These are phyloP conservation scores for Knoxdaviesia proteae DNA, from an alignment of 2,329 filamentous ascomycete species.

Conservation along the genomic window DNA sequence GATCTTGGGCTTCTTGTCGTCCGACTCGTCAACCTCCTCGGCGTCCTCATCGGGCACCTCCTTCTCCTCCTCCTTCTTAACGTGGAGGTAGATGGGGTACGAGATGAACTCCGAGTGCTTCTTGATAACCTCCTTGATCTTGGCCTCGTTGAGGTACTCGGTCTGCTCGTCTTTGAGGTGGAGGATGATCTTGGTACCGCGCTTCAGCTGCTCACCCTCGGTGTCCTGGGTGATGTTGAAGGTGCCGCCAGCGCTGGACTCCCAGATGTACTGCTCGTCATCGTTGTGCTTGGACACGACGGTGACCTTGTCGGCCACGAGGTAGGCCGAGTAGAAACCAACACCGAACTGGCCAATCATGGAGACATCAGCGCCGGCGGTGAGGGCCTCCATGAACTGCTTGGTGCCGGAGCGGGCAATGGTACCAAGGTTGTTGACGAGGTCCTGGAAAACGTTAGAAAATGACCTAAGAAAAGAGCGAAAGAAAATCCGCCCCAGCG, in stretches of 20 bases:
- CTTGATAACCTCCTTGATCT: slow-evolving; percentile 99
- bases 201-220: slow-evolving; percentile 75
- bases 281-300: slow-evolving; percentile 99
- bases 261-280: slow-evolving; percentile 99
- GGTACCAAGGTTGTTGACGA: slow-evolving; percentile 99
- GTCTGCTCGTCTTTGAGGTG: slow-evolving; percentile 98
- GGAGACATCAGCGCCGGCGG: slow-evolving; percentile 95
- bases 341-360: slow-evolving; percentile 99
- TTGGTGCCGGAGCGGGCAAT: slow-evolving; percentile 98
- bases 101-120: slow-evolving; percentile 99
- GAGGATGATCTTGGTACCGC: slow-evolving; percentile 94
- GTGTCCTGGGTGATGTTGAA: slow-evolving; percentile 86
- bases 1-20: slow-evolving; percentile 88
- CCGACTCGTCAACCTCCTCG: slow-evolving; percentile 37
- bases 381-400: slow-evolving; percentile 99
- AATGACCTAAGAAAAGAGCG: slow-evolving; percentile 2
- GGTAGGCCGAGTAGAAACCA: slow-evolving; percentile 99
- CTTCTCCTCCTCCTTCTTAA: slow-evolving; percentile 96
- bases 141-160: slow-evolving; percentile 95
- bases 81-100: slow-evolving; percentile 99
- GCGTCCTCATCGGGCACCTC: slow-evolving; percentile 95
- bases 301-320: slow-evolving; percentile 88
- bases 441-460: slow-evolving; percentile 41
- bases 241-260: slow-evolving; percentile 90
- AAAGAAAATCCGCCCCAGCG: background rate